Evolutionary conservation across 352 stramenopile genomes (phyloP).

Genomic region (Phytophthora colocasiae): DNA sequence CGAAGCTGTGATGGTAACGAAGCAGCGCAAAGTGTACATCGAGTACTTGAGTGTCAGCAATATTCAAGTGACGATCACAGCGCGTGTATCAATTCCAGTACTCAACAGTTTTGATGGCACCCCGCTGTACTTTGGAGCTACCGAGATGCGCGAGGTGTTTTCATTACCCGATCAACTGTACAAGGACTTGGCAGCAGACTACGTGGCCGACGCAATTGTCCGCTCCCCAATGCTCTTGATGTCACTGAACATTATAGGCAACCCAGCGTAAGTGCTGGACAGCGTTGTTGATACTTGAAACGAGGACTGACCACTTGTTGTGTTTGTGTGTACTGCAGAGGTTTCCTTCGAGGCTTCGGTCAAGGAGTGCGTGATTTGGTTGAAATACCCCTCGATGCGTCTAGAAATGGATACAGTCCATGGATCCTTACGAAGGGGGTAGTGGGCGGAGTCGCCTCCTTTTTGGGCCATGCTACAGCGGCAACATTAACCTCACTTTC

Average conservation of each 20-base stretch:
- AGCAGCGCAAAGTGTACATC: slow-evolving; percentile 70
- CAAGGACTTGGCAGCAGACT: slow-evolving; percentile 86
- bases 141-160: slow-evolving; percentile 75
- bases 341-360: slow-evolving; percentile 78
- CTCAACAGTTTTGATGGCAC: slow-evolving; percentile 87
- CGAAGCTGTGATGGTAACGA: slow-evolving; percentile 37
- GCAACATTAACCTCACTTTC: slow-evolving; percentile 78
- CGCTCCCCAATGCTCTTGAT: slow-evolving; percentile 80
- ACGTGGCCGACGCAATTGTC: slow-evolving; percentile 83
- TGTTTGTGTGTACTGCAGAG: slow-evolving; percentile 40
- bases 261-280: slow-evolving; percentile 73
- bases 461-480: slow-evolving; percentile 74
- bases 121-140: slow-evolving; percentile 63
- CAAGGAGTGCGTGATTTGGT: slow-evolving; percentile 78
- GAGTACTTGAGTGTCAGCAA: slow-evolving; percentile 62
- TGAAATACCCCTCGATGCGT: slow-evolving; percentile 74
- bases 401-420: slow-evolving; percentile 78
- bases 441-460: slow-evolving; percentile 69
- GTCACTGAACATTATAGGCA: slow-evolving; percentile 88
- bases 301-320: slow-evolving; percentile 10
- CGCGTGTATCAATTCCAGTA: slow-evolving; percentile 77
- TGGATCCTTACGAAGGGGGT: slow-evolving; percentile 81
- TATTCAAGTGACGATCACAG: slow-evolving; percentile 74
- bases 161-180: slow-evolving; percentile 74
- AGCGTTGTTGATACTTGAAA: slow-evolving; percentile 1